A percentile compares a stretch with the other conserved stretches of the same genome.
phyloP scores from a whole-genome alignment of 495 filamentous ascomycete species.

The Aspergillus sclerotiicarbonarius region DNA sequence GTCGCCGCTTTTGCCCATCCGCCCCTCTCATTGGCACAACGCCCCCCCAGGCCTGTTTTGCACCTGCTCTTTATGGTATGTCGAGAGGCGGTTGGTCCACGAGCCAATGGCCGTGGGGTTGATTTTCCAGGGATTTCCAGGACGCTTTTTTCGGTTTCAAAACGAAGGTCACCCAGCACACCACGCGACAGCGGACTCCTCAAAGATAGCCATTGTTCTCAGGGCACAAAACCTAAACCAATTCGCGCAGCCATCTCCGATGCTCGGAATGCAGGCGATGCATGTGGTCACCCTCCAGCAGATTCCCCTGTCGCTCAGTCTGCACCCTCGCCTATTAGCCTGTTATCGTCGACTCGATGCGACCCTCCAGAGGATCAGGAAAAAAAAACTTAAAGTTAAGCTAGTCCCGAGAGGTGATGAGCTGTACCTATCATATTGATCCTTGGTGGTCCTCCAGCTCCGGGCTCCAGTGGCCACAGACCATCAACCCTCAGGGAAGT shows the following conservation, averaged over 20 bases:
- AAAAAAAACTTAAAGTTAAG: constrained; percentile 13
- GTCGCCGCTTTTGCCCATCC: constrained; percentile 1
- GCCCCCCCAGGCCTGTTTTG: background rate
- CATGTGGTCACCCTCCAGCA: constrained; percentile 6
- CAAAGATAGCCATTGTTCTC: background rate
- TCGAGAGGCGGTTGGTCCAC: background rate
- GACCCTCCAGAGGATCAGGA: background rate
- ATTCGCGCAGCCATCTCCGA: background rate
- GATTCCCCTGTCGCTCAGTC: constrained; percentile 7
- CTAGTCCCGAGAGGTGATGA: constrained; percentile 11
- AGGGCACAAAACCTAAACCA: background rate
- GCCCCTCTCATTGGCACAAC: constrained; percentile 1
- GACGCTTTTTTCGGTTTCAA: too few relatives aligned
- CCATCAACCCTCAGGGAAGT: background rate
- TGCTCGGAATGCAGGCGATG: background rate
- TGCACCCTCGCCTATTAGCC: background rate
- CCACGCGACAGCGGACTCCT: background rate
- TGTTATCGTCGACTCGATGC: background rate
- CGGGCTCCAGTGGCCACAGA: background rate
- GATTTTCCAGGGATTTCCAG: too few relatives aligned
- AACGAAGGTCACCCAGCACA: background rate
- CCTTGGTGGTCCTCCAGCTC: constrained; percentile 6
- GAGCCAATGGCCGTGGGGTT: too few relatives aligned
- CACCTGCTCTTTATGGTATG: constrained; percentile 7
- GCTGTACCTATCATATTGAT: constrained; percentile 17